Base-by-base conservation (phyloP, 1,139 yeast species). In the Groenewaldozyma sp. region DNA sequence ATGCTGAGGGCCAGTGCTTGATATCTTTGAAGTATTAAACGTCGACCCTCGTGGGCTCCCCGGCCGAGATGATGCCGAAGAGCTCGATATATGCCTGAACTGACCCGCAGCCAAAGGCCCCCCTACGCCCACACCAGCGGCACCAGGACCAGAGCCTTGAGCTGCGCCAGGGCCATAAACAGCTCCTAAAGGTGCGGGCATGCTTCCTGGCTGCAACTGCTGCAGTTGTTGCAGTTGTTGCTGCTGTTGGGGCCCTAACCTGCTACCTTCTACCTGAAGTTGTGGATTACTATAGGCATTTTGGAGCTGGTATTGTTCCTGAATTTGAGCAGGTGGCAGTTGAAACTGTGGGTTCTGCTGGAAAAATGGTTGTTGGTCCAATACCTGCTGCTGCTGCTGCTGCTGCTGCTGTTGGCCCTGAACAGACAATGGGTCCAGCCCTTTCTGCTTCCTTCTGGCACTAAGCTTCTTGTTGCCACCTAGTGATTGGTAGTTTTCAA, bases 321-420 rank as follows among this genome's bases (percentile, higher is more conserved):
- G 16, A 6, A 11, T 32, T 26, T 20, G 27, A 17, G 6, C 7
- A 19, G 10, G 31, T 18, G n/a, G 34, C 27, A 21, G 29, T 18
- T 37, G 43, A 26, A 21, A 28, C 28, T 26, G 37, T 16, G 39
- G 37, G 21, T 41, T 33, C 37, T 40, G 39, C 24, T 34, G 39
- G 18, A 14, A 18, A 26, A 28, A 24, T 36, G 37, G 31, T 9
- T 35, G 33, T 31, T 38, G 48, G 28, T n/a, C 35, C 37, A 24
- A 41, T 3, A 19, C 35, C 24, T 34, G 38, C 18, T 39, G 42
- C 33, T 35, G 48, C 20, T 43, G 45, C 28, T 49, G 45, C 29
- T 38, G 45, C 20, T 38, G 46, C 33, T 39, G 45, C 31, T 39
- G 45, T 19, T 37, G 47, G 20, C 26, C 27, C 24, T 28, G 34